A percentile compares a stretch with the other conserved stretches of the same genome.
These are phyloP conservation scores for Aspergillus melleus DNA, from an alignment of 2,329 filamentous ascomycete species.

Conservation along the genomic window DNA sequence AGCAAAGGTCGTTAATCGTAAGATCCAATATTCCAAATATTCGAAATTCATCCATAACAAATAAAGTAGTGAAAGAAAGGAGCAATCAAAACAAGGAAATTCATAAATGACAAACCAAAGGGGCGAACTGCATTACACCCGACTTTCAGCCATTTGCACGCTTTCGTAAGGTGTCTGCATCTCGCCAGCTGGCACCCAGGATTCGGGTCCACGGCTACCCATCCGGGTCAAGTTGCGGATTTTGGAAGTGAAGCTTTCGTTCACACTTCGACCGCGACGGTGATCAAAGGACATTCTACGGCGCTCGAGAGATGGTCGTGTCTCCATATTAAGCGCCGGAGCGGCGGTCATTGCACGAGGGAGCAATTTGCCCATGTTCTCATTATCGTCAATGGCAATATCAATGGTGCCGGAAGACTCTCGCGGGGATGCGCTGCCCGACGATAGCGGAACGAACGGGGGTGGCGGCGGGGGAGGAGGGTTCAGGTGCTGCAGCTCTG, in stretches of 20 bases:
- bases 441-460: constrained; percentile 27
- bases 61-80: constrained; percentile 2
- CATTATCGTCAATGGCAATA: constrained; percentile 43
- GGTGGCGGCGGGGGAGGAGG: constrained; percentile 55
- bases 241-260: constrained; percentile 57
- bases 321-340: constrained; percentile 29
- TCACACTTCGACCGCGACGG: constrained; percentile 56
- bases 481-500: constrained; percentile 63
- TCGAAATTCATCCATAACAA: constrained; percentile 5
- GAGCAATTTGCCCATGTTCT: constrained; percentile 35
- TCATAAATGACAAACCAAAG: neutral
- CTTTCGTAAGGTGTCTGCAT: constrained; percentile 28
- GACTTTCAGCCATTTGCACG: constrained; percentile 20
- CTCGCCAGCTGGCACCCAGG: constrained; percentile 22
- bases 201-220: constrained; percentile 52
- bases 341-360: constrained; percentile 39
- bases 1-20: constrained; percentile 16
- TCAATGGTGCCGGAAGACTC: constrained; percentile 43
- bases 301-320: constrained; percentile 29
- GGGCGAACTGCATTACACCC: constrained; percentile 12
- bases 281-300: constrained; percentile 48
- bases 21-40: constrained; percentile 10
- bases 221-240: constrained; percentile 58
- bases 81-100: neutral
- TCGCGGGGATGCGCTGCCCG: constrained; percentile 27